Conservation (phyloP, 352 stramenopile genomes). For the Stramenopiles sp. region DNA sequence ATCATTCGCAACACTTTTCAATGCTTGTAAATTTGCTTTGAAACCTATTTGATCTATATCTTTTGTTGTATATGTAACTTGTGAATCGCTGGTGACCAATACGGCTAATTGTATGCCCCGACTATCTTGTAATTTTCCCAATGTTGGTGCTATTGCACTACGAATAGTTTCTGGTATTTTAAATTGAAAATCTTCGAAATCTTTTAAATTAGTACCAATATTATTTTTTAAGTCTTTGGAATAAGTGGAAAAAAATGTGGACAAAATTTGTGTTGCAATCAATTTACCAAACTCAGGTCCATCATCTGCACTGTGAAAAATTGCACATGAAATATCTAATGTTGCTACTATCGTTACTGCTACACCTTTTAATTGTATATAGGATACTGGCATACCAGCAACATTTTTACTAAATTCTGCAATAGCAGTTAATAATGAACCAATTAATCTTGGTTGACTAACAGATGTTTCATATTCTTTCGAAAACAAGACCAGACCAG, state of each 20-base stretch:
- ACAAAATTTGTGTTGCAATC: constrained; percentile 57
- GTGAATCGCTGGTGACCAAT: constrained; percentile 49
- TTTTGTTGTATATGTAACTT: constrained; percentile 45
- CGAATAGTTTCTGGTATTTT: constrained; percentile 50
- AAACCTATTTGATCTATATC: constrained; percentile 69
- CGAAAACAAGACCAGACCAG: constrained; percentile 71
- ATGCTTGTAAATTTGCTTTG: constrained; percentile 57
- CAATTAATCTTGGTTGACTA: constrained; percentile 53
- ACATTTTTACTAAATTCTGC: constrained; percentile 68
- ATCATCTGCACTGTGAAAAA: constrained; percentile 62
- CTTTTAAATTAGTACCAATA: constrained; percentile 59
- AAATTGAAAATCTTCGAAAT: constrained; percentile 68
- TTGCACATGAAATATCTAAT: constrained; percentile 65
- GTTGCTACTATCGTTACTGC: constrained; percentile 56
- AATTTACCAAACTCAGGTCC: constrained; percentile 50
- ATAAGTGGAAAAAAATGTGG: constrained; percentile 50
- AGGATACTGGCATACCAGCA: constrained; percentile 57
- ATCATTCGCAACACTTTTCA: constrained; percentile 53
- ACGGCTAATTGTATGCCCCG: constrained; percentile 60
- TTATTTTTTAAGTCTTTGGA: constrained; percentile 39
- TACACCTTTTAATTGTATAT: constrained; percentile 57
- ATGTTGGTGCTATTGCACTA: constrained; percentile 50
- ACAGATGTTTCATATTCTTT: constrained; percentile 67
- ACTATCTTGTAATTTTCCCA: constrained; percentile 58
- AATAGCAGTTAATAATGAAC: constrained; percentile 66